Conservation (phyloP, 2,329 filamentous ascomycete species). For the Aspergillus quadrilineatus region DNA sequence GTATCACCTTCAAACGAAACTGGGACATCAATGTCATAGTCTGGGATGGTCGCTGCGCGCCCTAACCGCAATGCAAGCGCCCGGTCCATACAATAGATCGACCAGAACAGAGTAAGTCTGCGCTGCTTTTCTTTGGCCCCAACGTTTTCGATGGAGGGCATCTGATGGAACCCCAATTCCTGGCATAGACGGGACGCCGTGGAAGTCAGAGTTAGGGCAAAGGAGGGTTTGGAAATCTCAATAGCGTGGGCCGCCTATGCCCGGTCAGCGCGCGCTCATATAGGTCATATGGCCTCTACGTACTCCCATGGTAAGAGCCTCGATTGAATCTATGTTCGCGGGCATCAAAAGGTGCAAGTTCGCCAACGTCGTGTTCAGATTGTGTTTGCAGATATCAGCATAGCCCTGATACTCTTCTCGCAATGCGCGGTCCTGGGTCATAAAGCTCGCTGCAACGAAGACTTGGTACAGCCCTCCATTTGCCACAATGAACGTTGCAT, state of each 20-base stretch:
- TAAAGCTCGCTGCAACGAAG: constrained; percentile 34
- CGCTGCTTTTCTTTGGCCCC: constrained; percentile 29
- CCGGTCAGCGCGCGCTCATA: constrained; percentile 7
- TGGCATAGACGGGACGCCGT: constrained; percentile 62
- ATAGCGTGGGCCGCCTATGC: constrained; percentile 60
- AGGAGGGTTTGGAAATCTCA: constrained; percentile 60
- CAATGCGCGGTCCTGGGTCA: constrained; percentile 19
- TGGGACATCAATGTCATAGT: constrained; percentile 58
- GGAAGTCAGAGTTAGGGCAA: constrained; percentile 64
- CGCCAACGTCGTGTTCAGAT: constrained; percentile 46
- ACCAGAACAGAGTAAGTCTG: constrained; percentile 55
- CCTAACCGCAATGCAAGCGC: constrained; percentile 60
- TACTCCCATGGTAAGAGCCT: constrained; percentile 61
- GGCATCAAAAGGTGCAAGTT: constrained; percentile 59
- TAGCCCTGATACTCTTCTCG: constrained; percentile 32
- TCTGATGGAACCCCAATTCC: constrained; percentile 59
- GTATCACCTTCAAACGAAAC: constrained; percentile 13
- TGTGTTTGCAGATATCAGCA: constrained; percentile 40
- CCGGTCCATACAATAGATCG: constrained; percentile 59
- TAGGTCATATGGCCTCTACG: constrained; percentile 21
- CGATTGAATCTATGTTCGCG: constrained; percentile 55
- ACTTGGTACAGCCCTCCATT: constrained; percentile 41
- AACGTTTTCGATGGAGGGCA: constrained; percentile 29
- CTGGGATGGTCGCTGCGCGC: constrained; percentile 57
- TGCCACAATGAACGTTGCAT: constrained; percentile 40